A percentile compares a stretch with the other conserved stretches of the same genome.
Conservation (phyloP, 805 yeast species). For the Ogataea paraovalis region DNA sequence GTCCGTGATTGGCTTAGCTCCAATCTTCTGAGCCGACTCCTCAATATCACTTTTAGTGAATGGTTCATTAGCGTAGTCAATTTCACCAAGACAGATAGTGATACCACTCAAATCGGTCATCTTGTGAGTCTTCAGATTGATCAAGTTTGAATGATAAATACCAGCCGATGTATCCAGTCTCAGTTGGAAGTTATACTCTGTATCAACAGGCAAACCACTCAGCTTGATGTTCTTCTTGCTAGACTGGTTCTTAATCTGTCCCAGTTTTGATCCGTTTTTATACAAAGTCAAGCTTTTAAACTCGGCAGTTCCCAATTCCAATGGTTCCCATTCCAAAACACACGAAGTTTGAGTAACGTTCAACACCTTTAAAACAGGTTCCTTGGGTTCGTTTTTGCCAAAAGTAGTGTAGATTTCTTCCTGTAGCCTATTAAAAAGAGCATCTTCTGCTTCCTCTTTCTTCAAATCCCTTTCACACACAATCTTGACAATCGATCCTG, state of each 20-base stretch:
- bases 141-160: constrained; percentile 59
- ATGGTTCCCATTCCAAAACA: constrained; percentile 90
- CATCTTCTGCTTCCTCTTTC: constrained; percentile 58
- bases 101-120: constrained; percentile 96
- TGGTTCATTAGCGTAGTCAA: constrained; percentile 49
- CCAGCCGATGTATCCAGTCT: constrained; percentile 89
- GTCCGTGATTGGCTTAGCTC: constrained; percentile 74
- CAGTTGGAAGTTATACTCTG: constrained; percentile 73
- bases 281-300: constrained; percentile 72
- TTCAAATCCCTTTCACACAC: constrained; percentile 73
- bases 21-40: constrained; percentile 60
- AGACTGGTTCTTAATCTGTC: constrained; percentile 79
- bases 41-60: constrained; percentile 56
- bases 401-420: constrained; percentile 66
- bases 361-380: constrained; percentile 63
- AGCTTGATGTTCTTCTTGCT: constrained; percentile 78
- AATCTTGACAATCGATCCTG: constrained; percentile 89
- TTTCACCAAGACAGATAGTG: constrained; percentile 82
- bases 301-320: constrained; percentile 78
- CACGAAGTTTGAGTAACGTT: constrained; percentile 93
- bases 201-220: constrained; percentile 87
- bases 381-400: constrained; percentile 67
- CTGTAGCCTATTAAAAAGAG: constrained; percentile 62
- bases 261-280: constrained; percentile 70
- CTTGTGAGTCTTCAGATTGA: constrained; percentile 80